Base-by-base conservation (phyloP, 805 yeast species). In the Candida peoriensis region DNA sequence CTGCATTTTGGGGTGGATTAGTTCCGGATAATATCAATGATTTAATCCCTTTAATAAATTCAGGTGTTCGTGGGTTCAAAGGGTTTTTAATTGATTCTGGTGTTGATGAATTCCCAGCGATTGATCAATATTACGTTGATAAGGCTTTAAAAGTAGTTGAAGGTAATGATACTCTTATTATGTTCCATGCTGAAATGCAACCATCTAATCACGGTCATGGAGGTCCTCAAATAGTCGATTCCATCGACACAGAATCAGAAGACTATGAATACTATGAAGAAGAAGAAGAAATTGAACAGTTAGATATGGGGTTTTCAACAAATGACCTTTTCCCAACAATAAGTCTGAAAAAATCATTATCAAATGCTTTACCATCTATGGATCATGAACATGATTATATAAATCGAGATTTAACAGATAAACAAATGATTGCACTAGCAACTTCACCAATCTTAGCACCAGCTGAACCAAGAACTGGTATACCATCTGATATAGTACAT, bases 1-100 rank as follows among this genome's bases (percentile, higher is more conserved):
- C 83, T 7, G 97, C 88, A 0, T 88, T 90, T 56, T 90, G 97
- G 97, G 97, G 97, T 33, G 97, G 97, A 1, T 64, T 89, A 41
- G 76, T 89, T 25, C 97, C 97, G 7, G 72, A 69, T 41, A 89
- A 89, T 57, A 53, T 81, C 37, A 61, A 68, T 9, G 78, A 85
- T 47, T 66, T 89, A 44, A 64, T 70, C 16, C 95, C 96, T 0
- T 68, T 89, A 51, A 78, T 88, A 40, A 61, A 77, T 38, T 78
- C 84, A 42, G 97, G 97, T 32, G 96, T 90, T 6, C 69, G 96
- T 28, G 97, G 97, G 1, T 89, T 89, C 66, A 89, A 89, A 57
- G 93, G 95, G 21, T 90, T 89, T 50, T 60, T 90, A 62, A 87
- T 89, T 52, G 95, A 89, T 46, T 81, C 93, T 28, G 96, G 97